Evolutionary conservation across 1,284 basidiomycete species (phyloP).

Genomic region (Malassezia sympodialis): DNA sequence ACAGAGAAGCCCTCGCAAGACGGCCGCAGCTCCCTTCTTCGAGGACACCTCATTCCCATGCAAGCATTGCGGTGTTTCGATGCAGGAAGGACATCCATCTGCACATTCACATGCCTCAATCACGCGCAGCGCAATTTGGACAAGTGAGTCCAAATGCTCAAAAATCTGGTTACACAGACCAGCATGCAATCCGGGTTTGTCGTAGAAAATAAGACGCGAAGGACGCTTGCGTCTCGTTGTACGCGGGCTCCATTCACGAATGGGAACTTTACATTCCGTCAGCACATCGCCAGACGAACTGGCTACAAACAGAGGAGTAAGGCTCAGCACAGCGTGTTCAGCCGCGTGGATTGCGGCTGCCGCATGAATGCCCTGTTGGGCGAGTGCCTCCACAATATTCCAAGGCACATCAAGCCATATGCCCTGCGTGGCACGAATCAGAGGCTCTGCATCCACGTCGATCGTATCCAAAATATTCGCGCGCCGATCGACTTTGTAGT

Average conservation of each 20-base stretch:
- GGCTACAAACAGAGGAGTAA: constrained; percentile 59
- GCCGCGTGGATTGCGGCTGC: constrained; percentile 75
- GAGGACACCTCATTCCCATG: constrained; percentile 37
- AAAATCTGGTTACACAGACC: constrained; percentile 70
- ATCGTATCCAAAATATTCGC: constrained; percentile 65
- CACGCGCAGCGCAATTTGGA: constrained; percentile 58
- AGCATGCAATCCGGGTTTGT: constrained; percentile 61
- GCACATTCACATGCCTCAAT: constrained; percentile 63
- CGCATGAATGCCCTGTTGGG: constrained; percentile 56
- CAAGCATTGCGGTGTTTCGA: constrained; percentile 44
- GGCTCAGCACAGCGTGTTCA: constrained; percentile 69
- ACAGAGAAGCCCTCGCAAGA: constrained; percentile 34
- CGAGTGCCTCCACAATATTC: constrained; percentile 54
- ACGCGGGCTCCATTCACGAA: constrained; percentile 64
- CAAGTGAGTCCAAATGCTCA: constrained; percentile 62
- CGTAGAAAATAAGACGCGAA: constrained; percentile 75
- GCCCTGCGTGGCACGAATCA: constrained; percentile 65
- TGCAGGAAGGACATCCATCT: constrained; percentile 66
- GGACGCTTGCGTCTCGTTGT: constrained; percentile 63
- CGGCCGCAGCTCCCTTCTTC: constrained; percentile 40
- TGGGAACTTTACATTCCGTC: constrained; percentile 69
- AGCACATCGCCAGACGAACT: constrained; percentile 58
- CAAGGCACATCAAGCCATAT: constrained; percentile 75
- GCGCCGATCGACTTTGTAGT: constrained; percentile 43
- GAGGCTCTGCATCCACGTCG: constrained; percentile 67